Conservation (phyloP, 164 flowering plant species). For the Umbellularia californica region DNA sequence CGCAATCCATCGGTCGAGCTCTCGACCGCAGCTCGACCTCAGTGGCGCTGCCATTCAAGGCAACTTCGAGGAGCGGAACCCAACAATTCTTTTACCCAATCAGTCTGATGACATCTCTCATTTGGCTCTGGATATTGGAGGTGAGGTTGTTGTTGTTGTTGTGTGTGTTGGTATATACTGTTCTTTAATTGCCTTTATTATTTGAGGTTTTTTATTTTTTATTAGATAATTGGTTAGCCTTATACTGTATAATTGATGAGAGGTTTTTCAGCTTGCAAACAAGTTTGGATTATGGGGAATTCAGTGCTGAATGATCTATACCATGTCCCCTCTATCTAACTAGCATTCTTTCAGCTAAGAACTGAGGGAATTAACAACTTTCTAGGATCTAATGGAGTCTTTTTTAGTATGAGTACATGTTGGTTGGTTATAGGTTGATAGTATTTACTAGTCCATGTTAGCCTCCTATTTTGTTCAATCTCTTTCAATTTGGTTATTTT, state of each 20-base stretch:
- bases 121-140: constrained; percentile 93
- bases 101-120: constrained; percentile 93
- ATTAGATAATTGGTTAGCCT: background rate
- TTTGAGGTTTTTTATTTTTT: background rate
- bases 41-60: constrained; percentile 92
- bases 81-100: constrained; percentile 87
- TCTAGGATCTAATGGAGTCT: too few species aligned
- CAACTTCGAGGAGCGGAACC: constrained; percentile 79
- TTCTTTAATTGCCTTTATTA: background rate
- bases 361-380: too few species aligned
- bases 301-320: too few species aligned
- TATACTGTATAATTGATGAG: background rate
- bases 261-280: background rate
- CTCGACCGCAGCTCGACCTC: constrained; percentile 84
- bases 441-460: too few species aligned
- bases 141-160: constrained; percentile 23
- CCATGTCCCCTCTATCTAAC: too few species aligned
- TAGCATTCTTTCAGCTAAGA: too few species aligned
- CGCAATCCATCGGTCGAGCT: constrained; percentile 66
- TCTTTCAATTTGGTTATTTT: background rate
- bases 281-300: background rate
- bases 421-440: too few species aligned
- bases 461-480: background rate
- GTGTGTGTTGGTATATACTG: background rate
- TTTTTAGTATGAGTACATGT: too few species aligned